Conservation (phyloP, 2,329 filamentous ascomycete genomes). For the Leptosphaerulina australis region DNA sequence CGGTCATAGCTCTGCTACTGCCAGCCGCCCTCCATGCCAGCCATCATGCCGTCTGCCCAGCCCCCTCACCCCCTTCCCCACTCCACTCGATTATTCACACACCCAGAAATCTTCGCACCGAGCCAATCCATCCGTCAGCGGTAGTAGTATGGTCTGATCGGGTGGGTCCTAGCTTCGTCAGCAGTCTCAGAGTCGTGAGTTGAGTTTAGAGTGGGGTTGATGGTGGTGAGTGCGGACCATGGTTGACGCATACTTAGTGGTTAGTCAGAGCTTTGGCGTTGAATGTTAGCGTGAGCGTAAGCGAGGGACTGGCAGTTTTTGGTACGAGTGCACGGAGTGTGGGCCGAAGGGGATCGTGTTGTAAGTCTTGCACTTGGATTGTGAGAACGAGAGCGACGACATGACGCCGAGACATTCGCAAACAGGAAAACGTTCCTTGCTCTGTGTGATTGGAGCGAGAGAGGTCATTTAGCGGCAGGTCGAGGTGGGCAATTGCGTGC, state of each 20-base stretch:
- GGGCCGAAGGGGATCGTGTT: slow-evolving; percentile 17
- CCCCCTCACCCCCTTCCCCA: slow-evolving; percentile 22
- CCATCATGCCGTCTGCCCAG: slow-evolving; percentile 13
- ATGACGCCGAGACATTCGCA: neutral
- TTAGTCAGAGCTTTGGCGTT: slow-evolving; percentile 13
- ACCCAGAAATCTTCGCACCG: neutral
- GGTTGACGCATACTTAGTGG: slow-evolving; percentile 25
- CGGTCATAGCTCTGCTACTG: slow-evolving; percentile 13
- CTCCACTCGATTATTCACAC: slow-evolving; percentile 4
- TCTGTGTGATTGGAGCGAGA: neutral
- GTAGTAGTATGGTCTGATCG: slow-evolving; percentile 24
- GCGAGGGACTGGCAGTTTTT: slow-evolving; percentile 23
- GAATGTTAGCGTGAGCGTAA: slow-evolving; percentile 15
- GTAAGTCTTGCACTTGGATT: neutral
- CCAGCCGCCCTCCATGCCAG: slow-evolving; percentile 16
- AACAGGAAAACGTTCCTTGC: neutral
- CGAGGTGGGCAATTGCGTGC: neutral
- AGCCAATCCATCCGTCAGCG: slow-evolving; percentile 6
- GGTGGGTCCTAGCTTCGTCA: slow-evolving; percentile 1
- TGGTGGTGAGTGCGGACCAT: slow-evolving; percentile 19
- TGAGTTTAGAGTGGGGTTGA: slow-evolving; percentile 6
- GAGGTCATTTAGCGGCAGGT: neutral
- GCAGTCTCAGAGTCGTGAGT: slow-evolving; percentile 2
- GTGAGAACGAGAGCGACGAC: neutral
- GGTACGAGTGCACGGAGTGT: slow-evolving; percentile 20